Base-by-base conservation (phyloP, 257 asterid genomes). In the Solanum dulcamara region DNA sequence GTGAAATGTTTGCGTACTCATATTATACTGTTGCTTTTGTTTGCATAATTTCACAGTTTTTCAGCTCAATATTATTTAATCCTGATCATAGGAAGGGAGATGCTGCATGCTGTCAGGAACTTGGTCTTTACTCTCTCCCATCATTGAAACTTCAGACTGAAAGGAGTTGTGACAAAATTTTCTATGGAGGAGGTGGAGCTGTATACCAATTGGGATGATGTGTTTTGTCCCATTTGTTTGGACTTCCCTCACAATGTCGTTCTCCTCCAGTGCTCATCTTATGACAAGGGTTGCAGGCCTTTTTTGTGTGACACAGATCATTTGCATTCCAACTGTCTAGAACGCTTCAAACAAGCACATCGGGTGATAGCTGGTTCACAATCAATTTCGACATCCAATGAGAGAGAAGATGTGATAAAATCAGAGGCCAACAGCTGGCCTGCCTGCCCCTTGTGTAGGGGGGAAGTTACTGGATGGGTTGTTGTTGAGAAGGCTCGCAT, bases 271-370 rank as follows among this genome's bases (percentile, higher is more conserved):
- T 94, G 98, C 88, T 89, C 98, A 33, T 93, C 97, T 0, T 91
- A 87, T 70, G 93, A 86, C 35, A 94, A 92, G 75, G 98, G 98
- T 5, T 94, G 98, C 66, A 93, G 92, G 64, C 89, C 97, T 71
- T 94, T 94, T 86, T 94, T 94, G 22, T 94, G 98, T 30, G 97
- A 93, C 87, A 94, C 98, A 0, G 90, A 92, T 84, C 98, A 94
- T 88, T 83, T 92, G 84, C 98, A 92, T 87, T 93, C 97, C 55
- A 94, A 94, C 68, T 94, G 98, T 87, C 91, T 94, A 50, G 87
- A 89, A 81, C 97, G 97, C 83, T 94, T 92, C 93, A 93, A 92
- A 87, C 96, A 88, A 84, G 97, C 97, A 51, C 89, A 92, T 80
- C 92, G 89, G 66, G 85, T 90, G 87, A 46, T 87, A 79, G 74